Evolutionary conservation across 2,329 filamentous ascomycete genomes (phyloP), one percentile per base, ranked within the genome.

Genomic region (Furcasterigmium sp.): DNA sequence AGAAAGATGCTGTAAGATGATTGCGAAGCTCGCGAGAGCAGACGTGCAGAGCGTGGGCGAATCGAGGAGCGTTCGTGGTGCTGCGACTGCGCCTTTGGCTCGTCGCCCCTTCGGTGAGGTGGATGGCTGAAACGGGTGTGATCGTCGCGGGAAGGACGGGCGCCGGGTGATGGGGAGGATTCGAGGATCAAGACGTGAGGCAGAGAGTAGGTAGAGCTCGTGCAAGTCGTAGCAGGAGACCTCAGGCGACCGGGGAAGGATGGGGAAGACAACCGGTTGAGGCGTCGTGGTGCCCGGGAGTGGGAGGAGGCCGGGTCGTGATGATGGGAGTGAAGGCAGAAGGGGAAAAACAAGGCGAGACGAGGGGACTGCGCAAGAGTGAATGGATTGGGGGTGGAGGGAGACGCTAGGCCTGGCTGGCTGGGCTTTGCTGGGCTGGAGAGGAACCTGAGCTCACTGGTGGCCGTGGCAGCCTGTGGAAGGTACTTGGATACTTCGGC

Each of bases 311-410:
- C 41, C 30, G 32, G 23, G 37, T 10, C 37, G 26, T 36, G 25
- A 39, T 37, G 47, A 47, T 42, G 41, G 45, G 40, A 40, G 45
- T 26, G 46, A 25, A 46, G 35, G 41, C 34, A 40, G 41, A 46
- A 34, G 20, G 39, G 32, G 37, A 28, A 41, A 37, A 44, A 29
- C 40, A 26, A 39, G 19, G 43, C 29, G 43, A 41, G 43, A 23
- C 20, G 18, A 38, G 36, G 36, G 36, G 36, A 28, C 20, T 11
- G 15, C n/a, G n/a, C 18, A 35, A 17, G 32, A 8, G 32, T 15
- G 32, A 17, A 17, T 5, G 10, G n/a, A 17, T 17, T 17, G 32
- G 32, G 32, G 32, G 15, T 8, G 32, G 18, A 35, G 32, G 32
- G 32, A 17, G 32, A 18, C 8, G 13, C 29, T 32, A 13, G 29